A percentile compares a stretch with the other conserved stretches of the same genome.
Evolutionary conservation across 345 rosid species (phyloP).

Genomic region (Salix dunnii): DNA sequence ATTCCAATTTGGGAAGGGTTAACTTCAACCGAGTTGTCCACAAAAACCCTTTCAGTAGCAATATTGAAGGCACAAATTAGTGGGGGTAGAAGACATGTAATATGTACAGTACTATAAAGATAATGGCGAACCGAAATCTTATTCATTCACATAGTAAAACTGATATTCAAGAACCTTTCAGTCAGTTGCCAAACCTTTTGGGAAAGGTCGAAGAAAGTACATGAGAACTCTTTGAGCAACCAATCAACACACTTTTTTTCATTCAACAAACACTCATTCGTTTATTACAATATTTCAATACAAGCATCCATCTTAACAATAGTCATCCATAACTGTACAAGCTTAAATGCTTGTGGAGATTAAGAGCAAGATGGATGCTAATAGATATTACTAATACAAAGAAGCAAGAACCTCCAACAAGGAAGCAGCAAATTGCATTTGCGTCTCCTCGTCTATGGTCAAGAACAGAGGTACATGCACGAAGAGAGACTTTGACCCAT

Average conservation of each 20-base stretch:
- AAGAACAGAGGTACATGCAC: conserved; percentile 95
- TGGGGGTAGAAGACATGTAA: not conserved
- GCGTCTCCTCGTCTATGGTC: conserved; percentile 83
- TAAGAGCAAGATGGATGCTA: conserved; percentile 16
- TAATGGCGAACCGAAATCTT: conserved; percentile 13
- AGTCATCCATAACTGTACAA: conserved; percentile 15
- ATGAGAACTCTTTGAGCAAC: conserved; percentile 6
- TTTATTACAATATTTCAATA: conserved; percentile 34
- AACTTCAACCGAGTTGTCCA: not conserved
- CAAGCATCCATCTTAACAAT: conserved; percentile 18
- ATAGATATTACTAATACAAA: conserved; percentile 37
- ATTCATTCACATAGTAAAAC: conserved; percentile 34
- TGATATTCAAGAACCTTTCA: conserved; percentile 7
- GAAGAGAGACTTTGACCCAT: conserved; percentile 67
- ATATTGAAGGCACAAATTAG: not conserved
- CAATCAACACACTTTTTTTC: conserved; percentile 12
- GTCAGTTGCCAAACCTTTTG: not conserved
- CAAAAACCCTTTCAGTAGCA: not conserved
- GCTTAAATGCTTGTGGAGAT: conserved; percentile 9
- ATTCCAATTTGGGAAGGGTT: not conserved
- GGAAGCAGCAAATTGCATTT: conserved; percentile 82
- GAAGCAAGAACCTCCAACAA: conserved; percentile 90
- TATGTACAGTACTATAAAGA: not conserved
- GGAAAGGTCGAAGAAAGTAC: conserved; percentile 18
- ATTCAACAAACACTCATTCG: conserved; percentile 23